Evolutionary conservation across 2,329 filamentous ascomycete species (phyloP).

Genomic region (Neonectria hederae): DNA sequence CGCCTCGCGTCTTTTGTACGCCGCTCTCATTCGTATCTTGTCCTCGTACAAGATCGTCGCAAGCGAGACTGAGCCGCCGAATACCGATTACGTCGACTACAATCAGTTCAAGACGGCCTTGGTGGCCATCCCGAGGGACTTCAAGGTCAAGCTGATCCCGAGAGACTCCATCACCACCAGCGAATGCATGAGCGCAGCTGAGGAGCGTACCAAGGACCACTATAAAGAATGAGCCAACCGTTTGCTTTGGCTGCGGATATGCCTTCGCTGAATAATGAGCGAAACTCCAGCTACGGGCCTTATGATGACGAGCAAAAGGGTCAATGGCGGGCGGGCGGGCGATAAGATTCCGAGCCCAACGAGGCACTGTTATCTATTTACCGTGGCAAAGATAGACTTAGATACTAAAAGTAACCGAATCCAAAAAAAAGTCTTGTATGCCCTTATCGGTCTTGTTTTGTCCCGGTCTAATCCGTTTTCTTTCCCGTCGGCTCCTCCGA

Average conservation of each 20-base stretch:
- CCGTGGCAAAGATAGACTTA: background rate
- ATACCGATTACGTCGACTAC: constrained; percentile 70
- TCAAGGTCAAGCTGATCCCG: constrained; percentile 65
- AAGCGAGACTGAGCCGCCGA: constrained; percentile 59
- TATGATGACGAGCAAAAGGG: background rate
- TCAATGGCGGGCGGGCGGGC: no score
- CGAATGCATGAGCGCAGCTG: constrained; percentile 54
- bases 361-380: background rate
- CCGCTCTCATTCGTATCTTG: constrained; percentile 59
- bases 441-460: background rate
- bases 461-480: background rate
- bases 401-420: background rate
- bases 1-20: constrained; percentile 59
- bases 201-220: constrained; percentile 56
- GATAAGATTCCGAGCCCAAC: background rate
- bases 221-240: constrained; percentile 52
- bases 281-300: background rate
- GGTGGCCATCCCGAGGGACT: constrained; percentile 67
- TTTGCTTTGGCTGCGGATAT: no score
- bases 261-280: no score
- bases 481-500: background rate
- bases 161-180: constrained; percentile 52
- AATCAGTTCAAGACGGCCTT: constrained; percentile 68
- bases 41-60: constrained; percentile 60
- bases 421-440: background rate